Percentiles rank a stretch among this genome's conserved stretches.
Evolutionary conservation across 345 rosid species (phyloP).

Genomic region (Iberis pinnata): DNA sequence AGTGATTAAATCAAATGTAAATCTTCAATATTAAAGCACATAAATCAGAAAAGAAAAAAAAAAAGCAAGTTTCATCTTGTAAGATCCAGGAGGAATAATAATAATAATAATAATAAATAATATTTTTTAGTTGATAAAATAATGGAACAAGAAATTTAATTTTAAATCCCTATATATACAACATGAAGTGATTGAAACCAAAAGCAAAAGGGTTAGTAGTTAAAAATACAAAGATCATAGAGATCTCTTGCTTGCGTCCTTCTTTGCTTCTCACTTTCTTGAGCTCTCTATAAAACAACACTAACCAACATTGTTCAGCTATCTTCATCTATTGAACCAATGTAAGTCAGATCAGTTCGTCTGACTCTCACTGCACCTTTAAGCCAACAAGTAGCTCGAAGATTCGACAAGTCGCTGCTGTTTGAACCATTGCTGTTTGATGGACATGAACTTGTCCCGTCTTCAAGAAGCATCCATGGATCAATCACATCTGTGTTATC

Average conservation of each 20-base stretch:
- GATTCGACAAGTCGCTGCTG: conserved; percentile 64
- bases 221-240: conserved; percentile 29
- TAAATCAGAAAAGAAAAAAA: no score
- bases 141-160: conserved; percentile 28
- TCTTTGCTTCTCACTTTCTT: conserved; percentile 8
- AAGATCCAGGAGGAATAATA: conserved; percentile 3
- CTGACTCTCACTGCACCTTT: conserved; percentile 90
- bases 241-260: background rate
- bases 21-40: no score
- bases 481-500: conserved; percentile 57
- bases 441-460: conserved; percentile 67
- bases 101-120: conserved; percentile 10
- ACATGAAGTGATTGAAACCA: conserved; percentile 20
- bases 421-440: conserved; percentile 46
- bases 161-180: conserved; percentile 31
- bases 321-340: conserved; percentile 89
- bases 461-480: conserved; percentile 94
- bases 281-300: conserved; percentile 11
- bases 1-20: background rate
- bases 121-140: conserved; percentile 13
- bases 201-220: conserved; percentile 32
- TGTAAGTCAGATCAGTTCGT: conserved; percentile 70
- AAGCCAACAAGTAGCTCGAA: conserved; percentile 87
- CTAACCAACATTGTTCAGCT: conserved; percentile 40
- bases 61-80: no score